These are phyloP conservation scores for Penicillium sp. DNA, from an alignment of 2,329 filamentous ascomycete genomes.

Conservation along the genomic window DNA sequence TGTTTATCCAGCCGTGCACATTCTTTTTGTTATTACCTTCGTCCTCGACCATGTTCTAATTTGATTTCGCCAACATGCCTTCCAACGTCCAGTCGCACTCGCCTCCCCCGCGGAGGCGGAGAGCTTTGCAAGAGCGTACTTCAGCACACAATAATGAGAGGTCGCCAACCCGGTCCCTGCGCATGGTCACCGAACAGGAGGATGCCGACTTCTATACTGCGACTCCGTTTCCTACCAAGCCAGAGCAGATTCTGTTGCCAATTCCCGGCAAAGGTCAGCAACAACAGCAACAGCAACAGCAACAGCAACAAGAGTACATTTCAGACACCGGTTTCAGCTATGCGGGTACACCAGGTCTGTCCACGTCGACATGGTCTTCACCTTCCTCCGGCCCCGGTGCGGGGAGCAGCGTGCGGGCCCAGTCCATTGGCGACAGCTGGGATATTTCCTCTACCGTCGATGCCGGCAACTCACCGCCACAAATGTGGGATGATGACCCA, in stretches of 20 bases:
- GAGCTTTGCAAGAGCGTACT: conserved; percentile 47
- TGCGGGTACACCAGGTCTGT: conserved; percentile 30
- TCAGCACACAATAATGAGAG: conserved; percentile 47
- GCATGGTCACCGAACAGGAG: conserved; percentile 33
- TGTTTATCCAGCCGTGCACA: conserved; percentile 1
- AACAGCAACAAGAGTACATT: conserved; percentile 26
- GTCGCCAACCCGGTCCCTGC: conserved; percentile 37
- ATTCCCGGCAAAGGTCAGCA: conserved; percentile 38
- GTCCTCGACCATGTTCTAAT: conserved; percentile 30
- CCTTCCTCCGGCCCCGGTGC: conserved; percentile 27
- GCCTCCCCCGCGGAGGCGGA: conserved; percentile 37
- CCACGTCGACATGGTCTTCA: conserved; percentile 29
- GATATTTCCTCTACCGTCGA: conserved; percentile 40
- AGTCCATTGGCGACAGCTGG: conserved; percentile 32
- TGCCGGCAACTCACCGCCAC: conserved; percentile 36
- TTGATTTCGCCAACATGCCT: conserved; percentile 32
- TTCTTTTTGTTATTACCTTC: background rate
- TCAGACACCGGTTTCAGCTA: conserved; percentile 33
- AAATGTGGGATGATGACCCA: conserved; percentile 40
- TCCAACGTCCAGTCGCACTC: conserved; percentile 28
- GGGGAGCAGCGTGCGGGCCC: conserved; percentile 28
- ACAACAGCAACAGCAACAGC: background rate
- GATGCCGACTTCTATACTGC: conserved; percentile 41
- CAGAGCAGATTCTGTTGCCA: conserved; percentile 46
- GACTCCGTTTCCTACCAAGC: conserved; percentile 49